Percentiles rank a stretch among this genome's conserved stretches.
Conservation (phyloP, 1,284 basidiomycete genomes). For the Sanghuangporus baumii region DNA sequence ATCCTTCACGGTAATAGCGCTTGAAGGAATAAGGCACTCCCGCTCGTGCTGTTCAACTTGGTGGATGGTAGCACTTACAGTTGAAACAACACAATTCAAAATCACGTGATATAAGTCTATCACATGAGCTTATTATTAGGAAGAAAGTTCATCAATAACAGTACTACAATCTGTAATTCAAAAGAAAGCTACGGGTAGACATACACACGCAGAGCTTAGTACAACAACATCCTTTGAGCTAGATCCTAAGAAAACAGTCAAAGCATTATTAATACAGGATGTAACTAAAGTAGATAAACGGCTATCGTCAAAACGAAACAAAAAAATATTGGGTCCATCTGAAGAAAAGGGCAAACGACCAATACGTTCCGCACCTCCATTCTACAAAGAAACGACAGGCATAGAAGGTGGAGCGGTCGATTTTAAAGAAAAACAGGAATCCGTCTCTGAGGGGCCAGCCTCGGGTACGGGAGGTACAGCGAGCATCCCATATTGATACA, state of each 20-base stretch:
- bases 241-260: neutral
- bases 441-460: neutral
- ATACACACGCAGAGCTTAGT: neutral
- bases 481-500: constrained; percentile 13
- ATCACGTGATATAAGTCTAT: neutral
- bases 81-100: too few species aligned
- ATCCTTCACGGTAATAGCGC: too few species aligned
- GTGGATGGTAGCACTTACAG: too few species aligned
- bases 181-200: neutral
- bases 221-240: neutral
- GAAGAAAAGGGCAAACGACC: too few species aligned
- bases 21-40: too few species aligned
- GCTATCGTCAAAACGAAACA: too few species aligned
- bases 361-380: neutral
- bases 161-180: neutral
- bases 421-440: neutral
- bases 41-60: too few species aligned
- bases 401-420: neutral
- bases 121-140: neutral
- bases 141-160: neutral
- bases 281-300: neutral
- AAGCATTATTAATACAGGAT: neutral
- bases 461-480: neutral
- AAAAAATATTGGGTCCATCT: too few species aligned
- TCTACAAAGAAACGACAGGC: neutral